Evolutionary conservation across 2,329 filamentous ascomycete genomes (phyloP).

Genomic region (Didymella sp.): DNA sequence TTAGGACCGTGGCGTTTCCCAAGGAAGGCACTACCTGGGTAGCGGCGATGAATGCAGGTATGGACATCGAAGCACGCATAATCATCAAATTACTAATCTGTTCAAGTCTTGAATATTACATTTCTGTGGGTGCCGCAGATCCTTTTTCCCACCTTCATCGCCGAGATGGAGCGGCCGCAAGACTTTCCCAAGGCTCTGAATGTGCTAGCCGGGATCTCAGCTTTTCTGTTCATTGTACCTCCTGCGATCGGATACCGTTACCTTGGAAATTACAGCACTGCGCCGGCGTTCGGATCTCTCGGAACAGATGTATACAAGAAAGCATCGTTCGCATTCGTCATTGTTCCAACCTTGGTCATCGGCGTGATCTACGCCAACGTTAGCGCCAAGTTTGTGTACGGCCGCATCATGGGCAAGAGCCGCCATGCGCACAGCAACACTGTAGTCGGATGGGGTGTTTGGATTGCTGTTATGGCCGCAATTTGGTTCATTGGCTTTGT

Average conservation of each 20-base stretch:
- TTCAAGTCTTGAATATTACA: conserved; percentile 90
- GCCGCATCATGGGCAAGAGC: conserved; percentile 80
- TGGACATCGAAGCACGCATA: not conserved
- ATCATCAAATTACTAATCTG: no score
- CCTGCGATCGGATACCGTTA: conserved; percentile 83
- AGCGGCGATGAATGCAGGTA: conserved; percentile 72
- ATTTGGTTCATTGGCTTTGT: conserved; percentile 86
- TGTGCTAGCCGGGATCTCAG: conserved; percentile 84
- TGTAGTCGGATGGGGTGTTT: conserved; percentile 77
- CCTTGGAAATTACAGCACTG: conserved; percentile 84
- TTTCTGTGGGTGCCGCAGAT: conserved; percentile 97
- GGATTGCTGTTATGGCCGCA: conserved; percentile 73
- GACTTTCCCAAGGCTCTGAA: conserved; percentile 94
- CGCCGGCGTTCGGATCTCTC: conserved; percentile 85
- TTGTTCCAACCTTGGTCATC: conserved; percentile 88
- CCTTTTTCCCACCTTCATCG: conserved; percentile 90
- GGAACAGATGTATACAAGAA: conserved; percentile 78
- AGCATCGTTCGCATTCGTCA: conserved; percentile 90
- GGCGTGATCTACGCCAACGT: conserved; percentile 90
- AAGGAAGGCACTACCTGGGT: conserved; percentile 77
- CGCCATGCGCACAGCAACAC: conserved; percentile 83
- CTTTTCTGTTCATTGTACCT: conserved; percentile 85
- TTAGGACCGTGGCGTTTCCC: conserved; percentile 72
- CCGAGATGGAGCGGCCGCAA: conserved; percentile 80
- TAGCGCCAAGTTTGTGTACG: conserved; percentile 86